Conservation (phyloP, 2,329 filamentous ascomycete genomes). For the Coniella lustricola region DNA sequence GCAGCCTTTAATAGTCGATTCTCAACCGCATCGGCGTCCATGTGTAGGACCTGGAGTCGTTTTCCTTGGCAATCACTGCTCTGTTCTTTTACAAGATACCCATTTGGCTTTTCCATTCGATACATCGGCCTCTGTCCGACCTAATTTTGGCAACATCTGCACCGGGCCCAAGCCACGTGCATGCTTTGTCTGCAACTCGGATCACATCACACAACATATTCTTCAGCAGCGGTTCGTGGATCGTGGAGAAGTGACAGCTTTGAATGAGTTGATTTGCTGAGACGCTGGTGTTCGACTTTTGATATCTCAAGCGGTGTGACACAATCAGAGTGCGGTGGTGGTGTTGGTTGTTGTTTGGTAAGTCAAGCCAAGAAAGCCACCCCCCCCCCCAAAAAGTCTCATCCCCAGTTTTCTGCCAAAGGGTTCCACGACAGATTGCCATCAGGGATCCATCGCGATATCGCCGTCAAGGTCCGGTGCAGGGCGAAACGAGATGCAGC, state of each 20-base stretch:
- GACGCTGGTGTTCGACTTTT: too few relatives aligned
- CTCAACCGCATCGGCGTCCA: slow-evolving; percentile 4
- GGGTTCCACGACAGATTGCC: neutral
- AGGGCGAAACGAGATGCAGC: neutral
- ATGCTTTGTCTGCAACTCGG: slow-evolving; percentile 19
- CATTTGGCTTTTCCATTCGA: slow-evolving; percentile 5
- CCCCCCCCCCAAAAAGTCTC: neutral
- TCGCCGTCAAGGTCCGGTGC: neutral
- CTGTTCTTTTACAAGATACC: slow-evolving; percentile 10
- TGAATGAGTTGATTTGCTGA: slow-evolving; percentile 8
- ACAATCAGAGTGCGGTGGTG: too few relatives aligned
- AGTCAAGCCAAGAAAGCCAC: slow-evolving; percentile 4
- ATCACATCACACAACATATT: slow-evolving; percentile 19
- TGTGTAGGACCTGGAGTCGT: slow-evolving; percentile 17
- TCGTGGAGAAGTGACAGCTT: neutral
- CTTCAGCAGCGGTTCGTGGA: slow-evolving; percentile 15
- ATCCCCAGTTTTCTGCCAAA: neutral
- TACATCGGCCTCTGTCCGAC: neutral
- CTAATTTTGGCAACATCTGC: slow-evolving; percentile 2
- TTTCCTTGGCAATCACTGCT: neutral
- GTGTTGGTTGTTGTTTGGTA: neutral
- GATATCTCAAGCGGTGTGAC: neutral
- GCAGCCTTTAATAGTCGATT: neutral
- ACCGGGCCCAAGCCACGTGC: slow-evolving; percentile 18
- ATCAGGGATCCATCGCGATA: slow-evolving; percentile 6